Evolutionary conservation across 208 protist genomes (phyloP).

Genomic region (Crithidia thermophila): DNA sequence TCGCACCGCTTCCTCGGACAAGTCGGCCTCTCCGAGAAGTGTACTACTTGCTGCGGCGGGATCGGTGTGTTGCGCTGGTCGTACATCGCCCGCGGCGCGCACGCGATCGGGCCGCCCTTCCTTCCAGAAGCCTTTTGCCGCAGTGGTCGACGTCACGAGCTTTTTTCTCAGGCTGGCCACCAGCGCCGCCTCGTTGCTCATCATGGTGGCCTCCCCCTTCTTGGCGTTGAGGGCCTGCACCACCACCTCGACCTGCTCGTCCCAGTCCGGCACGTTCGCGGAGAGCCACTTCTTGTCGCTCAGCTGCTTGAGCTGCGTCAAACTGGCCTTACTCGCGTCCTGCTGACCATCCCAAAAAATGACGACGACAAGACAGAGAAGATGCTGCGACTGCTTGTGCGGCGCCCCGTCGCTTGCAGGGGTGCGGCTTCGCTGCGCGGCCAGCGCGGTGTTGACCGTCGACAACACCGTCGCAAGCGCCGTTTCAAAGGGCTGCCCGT

Average conservation of each 20-base stretch:
- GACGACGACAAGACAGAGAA: conserved; percentile 58
- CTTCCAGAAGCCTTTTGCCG: conserved; percentile 23
- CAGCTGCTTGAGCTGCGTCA: conserved; percentile 63
- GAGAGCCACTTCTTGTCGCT: conserved; percentile 29
- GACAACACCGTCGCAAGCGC: background rate
- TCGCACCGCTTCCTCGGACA: conserved; percentile 41
- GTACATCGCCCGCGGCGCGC: conserved; percentile 9
- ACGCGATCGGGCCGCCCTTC: conserved; percentile 8
- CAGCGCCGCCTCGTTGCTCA: conserved; percentile 58
- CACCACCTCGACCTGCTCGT: conserved; percentile 57
- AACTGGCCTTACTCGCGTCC: conserved; percentile 55
- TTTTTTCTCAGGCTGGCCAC: conserved; percentile 69
- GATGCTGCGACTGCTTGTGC: background rate
- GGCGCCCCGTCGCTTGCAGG: background rate
- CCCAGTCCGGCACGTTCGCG: conserved; percentile 1
- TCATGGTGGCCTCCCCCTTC: conserved; percentile 65
- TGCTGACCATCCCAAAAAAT: conserved; percentile 79
- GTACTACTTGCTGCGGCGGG: background rate
- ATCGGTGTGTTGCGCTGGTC: conserved; percentile 2
- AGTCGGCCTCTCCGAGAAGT: conserved; percentile 32
- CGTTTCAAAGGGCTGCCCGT: too few species aligned
- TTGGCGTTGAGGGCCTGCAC: conserved; percentile 85
- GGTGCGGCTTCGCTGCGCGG: background rate
- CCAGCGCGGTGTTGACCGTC: conserved; percentile 9
- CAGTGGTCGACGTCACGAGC: conserved; percentile 30